Evolutionary conservation across 2,329 filamentous ascomycete species (phyloP).

Genomic region (Aureobasidium sp.): DNA sequence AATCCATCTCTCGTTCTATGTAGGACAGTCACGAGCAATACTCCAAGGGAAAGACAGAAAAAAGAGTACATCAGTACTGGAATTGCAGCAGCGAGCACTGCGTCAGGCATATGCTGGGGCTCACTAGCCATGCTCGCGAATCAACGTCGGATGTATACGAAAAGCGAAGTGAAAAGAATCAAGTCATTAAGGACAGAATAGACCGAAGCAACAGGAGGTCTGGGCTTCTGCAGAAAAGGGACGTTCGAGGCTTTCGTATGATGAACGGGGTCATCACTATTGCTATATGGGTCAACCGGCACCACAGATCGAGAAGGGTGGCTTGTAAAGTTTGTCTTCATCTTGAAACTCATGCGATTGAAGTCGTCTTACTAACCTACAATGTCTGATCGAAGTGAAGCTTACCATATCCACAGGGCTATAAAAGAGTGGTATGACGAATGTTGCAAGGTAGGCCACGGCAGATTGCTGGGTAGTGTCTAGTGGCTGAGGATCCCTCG

Average conservation of each 20-base stretch:
- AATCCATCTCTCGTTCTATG: slow-evolving; percentile 16
- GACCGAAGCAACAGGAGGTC: not conserved
- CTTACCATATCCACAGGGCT: not conserved
- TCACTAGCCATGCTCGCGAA: not conserved
- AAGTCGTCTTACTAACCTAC: not conserved
- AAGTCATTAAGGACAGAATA: not conserved
- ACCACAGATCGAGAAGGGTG: not conserved
- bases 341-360: not conserved
- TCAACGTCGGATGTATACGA: not conserved
- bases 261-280: not conserved
- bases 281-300: not conserved
- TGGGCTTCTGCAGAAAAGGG: not conserved
- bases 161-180: not conserved
- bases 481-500: not conserved
- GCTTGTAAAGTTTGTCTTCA: not conserved
- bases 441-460: not conserved
- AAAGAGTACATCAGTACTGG: slow-evolving; percentile 17
- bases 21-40: slow-evolving; percentile 15
- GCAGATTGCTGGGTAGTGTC: slow-evolving; percentile 2
- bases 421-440: not conserved
- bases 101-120: slow-evolving; percentile 3
- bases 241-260: not conserved
- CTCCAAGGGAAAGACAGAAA: slow-evolving; percentile 14
- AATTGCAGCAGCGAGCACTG: slow-evolving; percentile 14
- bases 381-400: not conserved